Conservation (phyloP, 2,329 filamentous ascomycete species). For the Myriosclerotinia scirpicola region DNA sequence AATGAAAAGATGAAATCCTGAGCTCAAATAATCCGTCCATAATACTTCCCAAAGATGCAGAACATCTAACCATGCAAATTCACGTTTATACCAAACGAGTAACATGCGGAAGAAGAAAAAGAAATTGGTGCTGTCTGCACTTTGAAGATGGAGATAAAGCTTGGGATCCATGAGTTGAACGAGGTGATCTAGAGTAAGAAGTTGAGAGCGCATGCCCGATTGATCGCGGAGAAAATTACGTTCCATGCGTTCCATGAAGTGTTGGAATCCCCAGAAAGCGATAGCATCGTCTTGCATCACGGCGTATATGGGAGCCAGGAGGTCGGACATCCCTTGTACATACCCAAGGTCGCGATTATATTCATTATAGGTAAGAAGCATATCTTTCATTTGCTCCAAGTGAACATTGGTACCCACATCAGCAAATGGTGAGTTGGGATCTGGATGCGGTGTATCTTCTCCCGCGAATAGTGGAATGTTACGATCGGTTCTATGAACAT, state of each 20-base stretch:
- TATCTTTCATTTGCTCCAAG: conserved; percentile 98
- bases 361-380: conserved; percentile 98
- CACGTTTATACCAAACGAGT: conserved; percentile 97
- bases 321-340: conserved; percentile 97
- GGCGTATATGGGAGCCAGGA: conserved; percentile 92
- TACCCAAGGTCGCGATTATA: conserved; percentile 95
- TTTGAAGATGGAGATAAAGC: conserved; percentile 85
- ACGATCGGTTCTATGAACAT: conserved; percentile 95
- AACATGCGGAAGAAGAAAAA: conserved; percentile 99
- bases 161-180: conserved; percentile 96
- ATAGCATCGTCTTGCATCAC: conserved; percentile 96
- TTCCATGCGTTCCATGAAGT: conserved; percentile 98
- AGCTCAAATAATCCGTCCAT: conserved; percentile 89
- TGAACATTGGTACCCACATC: conserved; percentile 94
- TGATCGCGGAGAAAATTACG: conserved; percentile 95
- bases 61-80: conserved; percentile 88
- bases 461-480: conserved; percentile 93
- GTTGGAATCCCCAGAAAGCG: conserved; percentile 94
- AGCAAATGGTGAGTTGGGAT: conserved; percentile 92
- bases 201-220: conserved; percentile 90
- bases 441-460: conserved; percentile 94
- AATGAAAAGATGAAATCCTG: conserved; percentile 92
- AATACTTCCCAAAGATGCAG: conserved; percentile 86
- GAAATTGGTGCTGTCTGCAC: conserved; percentile 94
- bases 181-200: conserved; percentile 87